phyloP scores from a whole-genome alignment of 1,284 basidiomycete genomes.

The Ganoderma meredithae region DNA sequence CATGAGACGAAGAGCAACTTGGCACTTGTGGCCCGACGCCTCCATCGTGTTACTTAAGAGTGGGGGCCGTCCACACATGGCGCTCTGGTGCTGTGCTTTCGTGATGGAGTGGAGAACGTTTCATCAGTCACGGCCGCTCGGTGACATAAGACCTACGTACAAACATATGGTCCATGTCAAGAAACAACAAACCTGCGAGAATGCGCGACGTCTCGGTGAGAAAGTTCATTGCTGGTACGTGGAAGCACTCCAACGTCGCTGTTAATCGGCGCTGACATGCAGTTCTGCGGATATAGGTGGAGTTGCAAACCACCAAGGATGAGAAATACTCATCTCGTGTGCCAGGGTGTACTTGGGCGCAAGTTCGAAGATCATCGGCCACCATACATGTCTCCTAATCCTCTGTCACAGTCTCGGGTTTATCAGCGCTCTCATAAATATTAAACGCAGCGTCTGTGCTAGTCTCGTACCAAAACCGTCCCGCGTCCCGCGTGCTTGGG shows the following conservation, averaged over 20 bases:
- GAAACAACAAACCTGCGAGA: neutral
- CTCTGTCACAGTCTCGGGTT: neutral
- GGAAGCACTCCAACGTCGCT: neutral
- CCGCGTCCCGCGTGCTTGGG: too few species aligned
- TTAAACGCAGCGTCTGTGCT: too few species aligned
- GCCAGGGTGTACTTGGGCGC: neutral
- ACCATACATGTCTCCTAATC: neutral
- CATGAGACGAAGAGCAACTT: neutral
- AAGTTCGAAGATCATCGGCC: neutral
- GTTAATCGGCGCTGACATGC: neutral
- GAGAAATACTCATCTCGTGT: neutral
- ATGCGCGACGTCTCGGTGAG: neutral
- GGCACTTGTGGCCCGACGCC: conserved; percentile 1
- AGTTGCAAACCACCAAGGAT: neutral
- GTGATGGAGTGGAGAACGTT: neutral
- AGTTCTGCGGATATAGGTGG: neutral
- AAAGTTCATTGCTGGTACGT: neutral
- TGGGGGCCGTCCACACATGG: neutral
- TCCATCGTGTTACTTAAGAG: neutral
- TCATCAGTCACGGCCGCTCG: neutral
- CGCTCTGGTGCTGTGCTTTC: neutral
- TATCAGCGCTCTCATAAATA: too few species aligned
- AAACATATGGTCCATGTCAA: too few species aligned
- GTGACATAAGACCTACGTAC: neutral
- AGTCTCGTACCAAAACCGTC: too few species aligned